Percentiles rank a stretch among this genome's conserved stretches.
Conservation (phyloP, 2,329 filamentous ascomycete genomes). For the Alternaria conjuncta region DNA sequence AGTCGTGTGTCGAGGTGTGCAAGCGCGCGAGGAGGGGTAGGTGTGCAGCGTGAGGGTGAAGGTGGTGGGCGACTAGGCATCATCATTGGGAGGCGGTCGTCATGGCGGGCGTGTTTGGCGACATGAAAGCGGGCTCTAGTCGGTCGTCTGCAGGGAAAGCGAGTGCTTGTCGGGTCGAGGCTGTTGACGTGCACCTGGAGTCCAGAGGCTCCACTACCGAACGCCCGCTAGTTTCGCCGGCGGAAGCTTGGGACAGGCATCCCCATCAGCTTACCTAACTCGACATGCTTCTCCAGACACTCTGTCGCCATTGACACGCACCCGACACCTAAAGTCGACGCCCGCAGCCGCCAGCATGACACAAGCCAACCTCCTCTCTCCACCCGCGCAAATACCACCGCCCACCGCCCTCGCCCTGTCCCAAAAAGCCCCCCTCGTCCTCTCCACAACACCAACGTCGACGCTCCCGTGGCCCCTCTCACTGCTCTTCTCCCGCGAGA, state of each 20-base stretch:
- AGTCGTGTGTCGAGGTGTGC: constrained; percentile 22
- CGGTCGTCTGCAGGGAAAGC: neutral
- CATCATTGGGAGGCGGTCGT: constrained; percentile 31
- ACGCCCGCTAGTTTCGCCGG: constrained; percentile 26
- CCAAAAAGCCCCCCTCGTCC: constrained; percentile 52
- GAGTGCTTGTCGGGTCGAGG: neutral
- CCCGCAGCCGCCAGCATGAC: constrained; percentile 30
- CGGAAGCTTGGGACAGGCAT: constrained; percentile 13
- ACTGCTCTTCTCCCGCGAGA: constrained; percentile 65
- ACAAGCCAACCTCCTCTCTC: constrained; percentile 47
- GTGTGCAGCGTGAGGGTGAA: constrained; percentile 26
- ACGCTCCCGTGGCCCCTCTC: constrained; percentile 60
- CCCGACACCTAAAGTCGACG: neutral
- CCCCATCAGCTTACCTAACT: constrained; percentile 11
- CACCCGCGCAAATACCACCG: constrained; percentile 50
- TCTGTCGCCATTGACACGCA: constrained; percentile 8
- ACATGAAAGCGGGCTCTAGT: neutral
- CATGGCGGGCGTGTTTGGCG: constrained; percentile 16
- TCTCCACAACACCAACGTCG: constrained; percentile 48
- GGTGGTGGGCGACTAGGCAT: constrained; percentile 39
- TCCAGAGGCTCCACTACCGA: constrained; percentile 5
- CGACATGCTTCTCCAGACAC: constrained; percentile 10
- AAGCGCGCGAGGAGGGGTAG: constrained; percentile 37
- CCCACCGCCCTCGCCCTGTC: constrained; percentile 54
- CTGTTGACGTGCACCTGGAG: constrained; percentile 19